Evolutionary conservation across 345 rosid genomes (phyloP), one percentile per base, ranked within the genome.

Genomic region (Excoecaria agallocha): DNA sequence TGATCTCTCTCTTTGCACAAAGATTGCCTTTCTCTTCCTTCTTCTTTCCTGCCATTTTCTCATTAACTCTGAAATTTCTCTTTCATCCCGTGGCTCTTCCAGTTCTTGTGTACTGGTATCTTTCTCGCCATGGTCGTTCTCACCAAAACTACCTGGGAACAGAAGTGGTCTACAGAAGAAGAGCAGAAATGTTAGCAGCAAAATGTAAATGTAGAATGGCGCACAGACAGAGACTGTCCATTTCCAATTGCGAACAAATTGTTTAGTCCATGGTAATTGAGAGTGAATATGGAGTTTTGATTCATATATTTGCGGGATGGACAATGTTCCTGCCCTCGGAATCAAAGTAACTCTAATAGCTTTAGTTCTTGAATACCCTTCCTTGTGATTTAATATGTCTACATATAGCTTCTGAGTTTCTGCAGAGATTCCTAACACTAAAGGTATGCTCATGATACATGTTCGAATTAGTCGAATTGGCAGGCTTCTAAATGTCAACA

Each of bases 141-240:
- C 48, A 0, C 54, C 57, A 66, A 76, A 38, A 3, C 56, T 16
- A 56, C 52, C 12, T 0, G 86, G 93, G 64, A 86, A 88, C 54
- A 90, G 57, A 17, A 87, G 41, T 0, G 89, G 78, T 72, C 84
- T 84, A 60, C 79, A 85, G 71, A 83, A 86, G 71, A 82, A 70
- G 5, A 87, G 20, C 56, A 92, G 70, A 3, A 77, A 6, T 1
- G 81, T 3, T 15, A 94, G 75, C 38, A 89, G 66, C 48, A 62
- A 38, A 2, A 80, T 49, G 81, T 82, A 93, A 3, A 87, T 68
- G 49, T 82, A 80, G 48, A 93, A 52, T 0, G 94, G 85, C 17
- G 84, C 71, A 96, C 94, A 95, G 0, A 89, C 90, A 45, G 75
- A 88, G 12, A 87, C 70, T 9, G 93, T 90, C 97, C 94, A 95